Evolutionary conservation across 2,329 filamentous ascomycete genomes (phyloP), one percentile per base, ranked within the genome.

Genomic region (Alternaria infectoria): DNA sequence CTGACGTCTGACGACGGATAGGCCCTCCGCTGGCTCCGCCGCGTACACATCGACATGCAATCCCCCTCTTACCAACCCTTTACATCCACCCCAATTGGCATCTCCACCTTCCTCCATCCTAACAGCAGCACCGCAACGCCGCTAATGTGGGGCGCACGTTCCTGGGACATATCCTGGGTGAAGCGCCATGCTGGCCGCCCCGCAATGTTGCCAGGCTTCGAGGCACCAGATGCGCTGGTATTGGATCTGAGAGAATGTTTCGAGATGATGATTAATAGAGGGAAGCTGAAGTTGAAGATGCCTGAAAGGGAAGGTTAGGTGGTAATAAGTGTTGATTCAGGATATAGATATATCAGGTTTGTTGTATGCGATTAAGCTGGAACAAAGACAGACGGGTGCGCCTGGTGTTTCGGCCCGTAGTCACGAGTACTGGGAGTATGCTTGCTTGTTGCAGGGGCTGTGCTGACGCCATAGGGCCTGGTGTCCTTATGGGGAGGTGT

Each of bases 181-280:
- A 76, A 75, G 61, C 72, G 79, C 51, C 73, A 81, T 64, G 75
- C 76, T 6, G 47, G 47, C 40, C 74, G 73, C 15, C 67, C 69
- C 21, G 78, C 73, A 15, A 64, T 71, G 56, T 75, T 77, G 61
- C 75, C 81, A 3, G 77, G 78, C 19, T 83, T 81, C 79, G 81
- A 83, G 61, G 73, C 74, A 21, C 79, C 81, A 3, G 76, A 77
- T 26, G 70, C 80, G 36, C 67, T 83, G 36, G 79, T 82, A 15
- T 59, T 76, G 28, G 81, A 84, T 70, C 62, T 83, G 61, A 74
- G 80, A 60, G 81, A 82, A 58, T 79, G 79, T 64, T 81, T 78
- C 54, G 71, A 66, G 45, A 71, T 59, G 52, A 69, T 74, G 47
- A 55, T 67, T 50, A 43, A 65, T 46, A 57, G 66, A 17, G 65